Conservation (phyloP, 805 yeast species). For the Soucietia sequanensis region DNA sequence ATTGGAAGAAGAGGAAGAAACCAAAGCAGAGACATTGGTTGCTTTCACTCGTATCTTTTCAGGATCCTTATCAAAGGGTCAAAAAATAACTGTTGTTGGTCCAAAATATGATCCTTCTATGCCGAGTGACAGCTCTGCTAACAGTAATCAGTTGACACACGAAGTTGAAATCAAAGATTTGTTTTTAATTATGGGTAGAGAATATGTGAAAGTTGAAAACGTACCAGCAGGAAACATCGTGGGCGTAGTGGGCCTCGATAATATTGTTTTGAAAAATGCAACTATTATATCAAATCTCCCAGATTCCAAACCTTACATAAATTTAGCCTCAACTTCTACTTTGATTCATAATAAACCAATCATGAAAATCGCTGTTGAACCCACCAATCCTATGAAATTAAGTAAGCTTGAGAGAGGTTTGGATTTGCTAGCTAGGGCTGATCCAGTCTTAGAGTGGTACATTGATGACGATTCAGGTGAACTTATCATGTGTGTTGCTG, state of each 20-base stretch:
- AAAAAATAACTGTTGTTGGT: conserved; percentile 70
- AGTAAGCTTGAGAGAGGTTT: conserved; percentile 75
- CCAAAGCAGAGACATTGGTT: conserved; percentile 63
- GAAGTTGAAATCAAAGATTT: conserved; percentile 65
- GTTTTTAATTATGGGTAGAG: conserved; percentile 89
- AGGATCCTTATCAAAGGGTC: conserved; percentile 77
- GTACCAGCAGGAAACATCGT: conserved; percentile 96
- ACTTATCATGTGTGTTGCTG: conserved; percentile 90
- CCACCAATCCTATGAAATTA: conserved; percentile 80
- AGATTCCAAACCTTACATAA: conserved; percentile 77
- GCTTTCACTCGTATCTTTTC: conserved; percentile 90
- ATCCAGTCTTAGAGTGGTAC: conserved; percentile 89
- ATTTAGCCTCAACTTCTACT: conserved; percentile 48
- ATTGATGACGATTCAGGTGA: conserved; percentile 86
- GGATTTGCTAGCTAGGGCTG: conserved; percentile 77
- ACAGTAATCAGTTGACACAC: conserved; percentile 53
- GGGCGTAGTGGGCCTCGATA: conserved; percentile 89
- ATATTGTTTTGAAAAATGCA: conserved; percentile 80
- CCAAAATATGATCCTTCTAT: conserved; percentile 79
- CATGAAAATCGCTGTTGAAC: conserved; percentile 94
- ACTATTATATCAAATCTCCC: conserved; percentile 60
- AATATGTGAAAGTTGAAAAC: conserved; percentile 67
- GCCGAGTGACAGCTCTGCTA: conserved; percentile 27
- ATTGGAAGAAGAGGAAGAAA: conserved; percentile 43
- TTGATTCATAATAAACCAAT: conserved; percentile 75